A percentile compares a stretch with the other conserved stretches of the same genome.
Evolutionary conservation across 176 grass and related monocot genomes (phyloP).

Genomic region (Carex pumila): DNA sequence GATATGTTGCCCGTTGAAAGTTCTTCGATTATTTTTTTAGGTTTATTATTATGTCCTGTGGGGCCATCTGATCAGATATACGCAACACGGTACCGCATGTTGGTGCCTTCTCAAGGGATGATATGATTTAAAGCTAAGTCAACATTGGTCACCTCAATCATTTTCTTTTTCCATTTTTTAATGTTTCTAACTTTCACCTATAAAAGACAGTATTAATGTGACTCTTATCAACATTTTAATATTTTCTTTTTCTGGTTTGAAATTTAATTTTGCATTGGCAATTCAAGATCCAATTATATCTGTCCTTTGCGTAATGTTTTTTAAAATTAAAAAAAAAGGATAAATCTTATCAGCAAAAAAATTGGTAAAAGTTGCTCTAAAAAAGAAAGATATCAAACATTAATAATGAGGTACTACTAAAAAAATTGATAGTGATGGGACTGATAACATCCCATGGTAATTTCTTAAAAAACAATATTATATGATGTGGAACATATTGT

Average conservation of each 20-base stretch:
- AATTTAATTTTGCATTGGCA: neutral
- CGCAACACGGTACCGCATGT: neutral
- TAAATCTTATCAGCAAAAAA: too few species aligned
- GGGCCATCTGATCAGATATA: neutral
- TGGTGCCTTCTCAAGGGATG: too few species aligned
- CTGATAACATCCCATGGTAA: too few species aligned
- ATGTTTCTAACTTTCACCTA: neutral
- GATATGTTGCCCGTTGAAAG: too few species aligned
- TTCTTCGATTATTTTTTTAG: too few species aligned
- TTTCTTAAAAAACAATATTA: too few species aligned
- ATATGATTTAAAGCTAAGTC: neutral
- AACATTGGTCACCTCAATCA: neutral
- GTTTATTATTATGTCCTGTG: too few species aligned
- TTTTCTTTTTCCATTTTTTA: neutral
- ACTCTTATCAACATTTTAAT: neutral
- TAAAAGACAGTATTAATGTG: neutral
- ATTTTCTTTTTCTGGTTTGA: neutral
- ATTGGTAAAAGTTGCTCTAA: too few species aligned
- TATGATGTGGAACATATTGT: too few species aligned
- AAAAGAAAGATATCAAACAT: too few species aligned
- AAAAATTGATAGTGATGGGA: too few species aligned
- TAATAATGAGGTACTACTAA: too few species aligned
- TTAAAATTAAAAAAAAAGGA: neutral
- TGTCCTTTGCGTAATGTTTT: neutral
- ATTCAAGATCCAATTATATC: neutral